Base-by-base conservation (phyloP, 371 early-diverging fungal species). In the Apophysomyces sp. region DNA sequence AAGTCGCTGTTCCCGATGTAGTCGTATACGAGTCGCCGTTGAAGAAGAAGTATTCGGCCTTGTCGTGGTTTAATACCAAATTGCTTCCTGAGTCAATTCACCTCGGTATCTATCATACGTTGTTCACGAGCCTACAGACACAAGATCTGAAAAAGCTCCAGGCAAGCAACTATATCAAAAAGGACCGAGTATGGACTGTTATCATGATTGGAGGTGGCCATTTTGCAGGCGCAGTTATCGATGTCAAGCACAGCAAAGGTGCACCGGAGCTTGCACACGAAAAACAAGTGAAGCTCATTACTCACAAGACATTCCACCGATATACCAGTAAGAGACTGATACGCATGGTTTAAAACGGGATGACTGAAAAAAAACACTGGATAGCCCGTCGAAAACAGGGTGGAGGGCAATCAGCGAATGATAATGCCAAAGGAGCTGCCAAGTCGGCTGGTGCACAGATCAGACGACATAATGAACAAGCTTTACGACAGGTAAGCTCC, bases 321-420 rank as follows among this genome's bases (percentile, higher is more conserved):
- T 98, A 98, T 73, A 97, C 97, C 4, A 95, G 86, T 84, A 72
- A 64, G 61, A 54, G 39, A 31, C 8, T 7, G 28, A 21, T 12
- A 40, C 6, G 18, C 16, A 12, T 2, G 31, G 26, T 2, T 15
- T 29, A 9, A n/a, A n/a, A 2, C 26, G 9, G 52, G 30, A 49
- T 16, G 15, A 32, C 15, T 52, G 2, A 29, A 5, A 24, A 18
- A 53, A 34, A 21, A 11, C 9, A 21, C n/a, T n/a, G 13, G 4
- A 36, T 64, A 86, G 86, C 96, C 1, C 87, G 98, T 52, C 73
- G 94, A 61, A 96, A 98, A 67, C 98, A 98, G 71, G 98, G 98
- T 65, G 97, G 96, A 0, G 80, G 93, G 13, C 98, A 98, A 73
- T 81, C 85, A 9, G 81, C 85, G 16, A 86, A 92, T 57, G 97